Conservation (phyloP, 2,329 filamentous ascomycete species). For the Tolypocladium ovalisporum region DNA sequence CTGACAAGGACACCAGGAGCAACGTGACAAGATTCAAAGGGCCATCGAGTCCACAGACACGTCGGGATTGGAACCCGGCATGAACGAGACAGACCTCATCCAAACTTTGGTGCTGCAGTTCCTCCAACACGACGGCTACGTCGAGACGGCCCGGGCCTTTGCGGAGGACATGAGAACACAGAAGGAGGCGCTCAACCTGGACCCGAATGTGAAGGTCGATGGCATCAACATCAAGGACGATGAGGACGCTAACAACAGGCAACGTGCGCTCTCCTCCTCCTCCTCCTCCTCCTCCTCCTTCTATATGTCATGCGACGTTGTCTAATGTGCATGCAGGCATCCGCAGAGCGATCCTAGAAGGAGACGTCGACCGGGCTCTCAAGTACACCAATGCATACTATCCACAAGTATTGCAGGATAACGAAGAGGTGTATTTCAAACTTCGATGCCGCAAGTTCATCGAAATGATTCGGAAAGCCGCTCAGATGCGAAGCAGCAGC, state of each 20-base stretch:
- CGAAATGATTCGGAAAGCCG: conserved; percentile 76
- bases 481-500: conserved; percentile 46
- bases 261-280: conserved; percentile 47
- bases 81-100: conserved; percentile 67
- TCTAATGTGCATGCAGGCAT: conserved; percentile 49
- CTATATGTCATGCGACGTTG: neutral
- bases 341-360: conserved; percentile 74
- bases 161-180: conserved; percentile 69
- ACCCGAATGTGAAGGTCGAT: conserved; percentile 38
- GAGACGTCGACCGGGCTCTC: conserved; percentile 85
- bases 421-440: conserved; percentile 78
- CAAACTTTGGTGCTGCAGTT: conserved; percentile 79
- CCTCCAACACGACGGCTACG: conserved; percentile 87
- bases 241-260: conserved; percentile 73
- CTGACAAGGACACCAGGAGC: conserved; percentile 32
- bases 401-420: conserved; percentile 65
- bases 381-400: conserved; percentile 71
- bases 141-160: conserved; percentile 86
- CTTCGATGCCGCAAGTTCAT: conserved; percentile 86
- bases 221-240: conserved; percentile 66
- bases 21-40: conserved; percentile 45
- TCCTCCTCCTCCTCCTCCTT: neutral
- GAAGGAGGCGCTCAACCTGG: conserved; percentile 55
- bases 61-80: conserved; percentile 47
- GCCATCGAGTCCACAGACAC: conserved; percentile 51